These are phyloP conservation scores for Termitomyces sp. DNA, from an alignment of 768 basidiomycete genomes.

Conservation along the genomic window DNA sequence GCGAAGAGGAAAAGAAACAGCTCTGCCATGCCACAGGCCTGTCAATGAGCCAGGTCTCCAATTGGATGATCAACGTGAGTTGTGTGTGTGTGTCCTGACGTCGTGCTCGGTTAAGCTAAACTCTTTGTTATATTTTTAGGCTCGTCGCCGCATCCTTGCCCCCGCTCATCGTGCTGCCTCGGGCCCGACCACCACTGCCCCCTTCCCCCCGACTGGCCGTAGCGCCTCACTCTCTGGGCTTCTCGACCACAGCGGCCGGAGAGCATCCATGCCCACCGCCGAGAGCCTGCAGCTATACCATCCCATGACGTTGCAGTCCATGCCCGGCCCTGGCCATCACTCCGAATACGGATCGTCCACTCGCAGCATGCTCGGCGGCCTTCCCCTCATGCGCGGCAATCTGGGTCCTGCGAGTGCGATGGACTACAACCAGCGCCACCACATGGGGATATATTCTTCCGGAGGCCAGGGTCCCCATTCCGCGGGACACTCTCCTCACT, in stretches of 20 bases:
- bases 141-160: constrained; percentile 79
- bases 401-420: constrained; percentile 33
- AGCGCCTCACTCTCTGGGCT: constrained; percentile 41
- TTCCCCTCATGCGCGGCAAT: constrained; percentile 36
- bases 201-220: constrained; percentile 58
- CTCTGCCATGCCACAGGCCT: constrained; percentile 82
- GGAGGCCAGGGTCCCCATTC: constrained; percentile 41
- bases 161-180: constrained; percentile 76
- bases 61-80: constrained; percentile 89
- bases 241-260: constrained; percentile 46
- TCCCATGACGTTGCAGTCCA: constrained; percentile 73
- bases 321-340: constrained; percentile 39
- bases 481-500: constrained; percentile 33
- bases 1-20: constrained; percentile 89
- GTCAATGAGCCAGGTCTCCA: constrained; percentile 87
- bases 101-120: background rate
- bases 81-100: constrained; percentile 5
- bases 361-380: constrained; percentile 47
- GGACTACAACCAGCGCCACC: constrained; percentile 38
- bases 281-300: constrained; percentile 76
- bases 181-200: constrained; percentile 75
- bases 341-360: constrained; percentile 42
- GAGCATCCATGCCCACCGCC: constrained; percentile 63
- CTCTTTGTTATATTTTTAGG: constrained; percentile 49
- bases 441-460: constrained; percentile 35